Evolutionary conservation across 1,139 yeast species (phyloP), one percentile per base, ranked within the genome.

Genomic region (Suzukiozyma palmioleophila): DNA sequence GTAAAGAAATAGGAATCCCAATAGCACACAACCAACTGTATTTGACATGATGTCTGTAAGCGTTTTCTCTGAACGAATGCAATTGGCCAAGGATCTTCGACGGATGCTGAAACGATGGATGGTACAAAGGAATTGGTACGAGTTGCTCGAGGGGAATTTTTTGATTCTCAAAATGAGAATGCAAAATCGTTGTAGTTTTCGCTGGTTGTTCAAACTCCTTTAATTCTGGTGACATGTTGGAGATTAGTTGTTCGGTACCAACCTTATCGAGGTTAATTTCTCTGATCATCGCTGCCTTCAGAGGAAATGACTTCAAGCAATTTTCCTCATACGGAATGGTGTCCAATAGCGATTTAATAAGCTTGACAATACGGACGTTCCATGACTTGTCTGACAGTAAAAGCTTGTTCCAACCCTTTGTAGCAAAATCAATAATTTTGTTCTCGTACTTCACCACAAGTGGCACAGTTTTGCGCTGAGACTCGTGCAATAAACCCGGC

Each of bases 1-100:
- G 98, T 7, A 88, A 54, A 0, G 95, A 79, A 34, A 90, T 48
- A 1, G 97, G 97, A 2, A 92, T 62, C 2, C 82, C 81, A 25
- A 83, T 49, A 0, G 77, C 73, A 50, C 87, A 80, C 32, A 67
- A 35, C 3, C 59, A 45, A 21, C 72, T 64, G 46, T 63, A 60
- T 40, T 63, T 66, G 29, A 52, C 45, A 43, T 72, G 75, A 29
- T 53, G 52, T 3, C 60, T 36, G 39, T 57, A 52, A 22, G 64
- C 57, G 7, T 51, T 50, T 26, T 56, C 54, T 33, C 60, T 50
- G 41, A 90, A 92, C 37, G 97, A 92, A 65, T 92, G 98, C 58
- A 92, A 71, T 63, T 83, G 80, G 49, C 89, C 77, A 77, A 95
- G 89, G 21, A 46, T 42, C 34, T 95, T 94, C 53, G 81, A 70